These are phyloP conservation scores for Monosporascus sp. DNA, from an alignment of 2,329 filamentous ascomycete genomes.

Conservation along the genomic window DNA sequence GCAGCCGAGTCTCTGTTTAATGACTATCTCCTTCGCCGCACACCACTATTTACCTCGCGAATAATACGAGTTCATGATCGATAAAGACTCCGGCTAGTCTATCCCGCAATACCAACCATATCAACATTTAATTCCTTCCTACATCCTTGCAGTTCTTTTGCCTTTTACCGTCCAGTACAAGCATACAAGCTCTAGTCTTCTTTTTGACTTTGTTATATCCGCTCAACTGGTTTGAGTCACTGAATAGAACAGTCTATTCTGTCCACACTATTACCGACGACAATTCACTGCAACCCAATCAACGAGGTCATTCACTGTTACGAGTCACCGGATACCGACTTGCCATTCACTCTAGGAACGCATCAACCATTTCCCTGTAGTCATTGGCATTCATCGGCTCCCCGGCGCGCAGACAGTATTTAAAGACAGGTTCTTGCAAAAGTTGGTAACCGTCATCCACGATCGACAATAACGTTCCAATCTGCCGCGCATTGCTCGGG, in stretches of 20 bases:
- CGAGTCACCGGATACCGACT: background rate
- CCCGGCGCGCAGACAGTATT: background rate
- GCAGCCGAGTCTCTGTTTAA: background rate
- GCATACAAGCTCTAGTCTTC: background rate
- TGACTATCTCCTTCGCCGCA: background rate
- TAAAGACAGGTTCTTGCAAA: too few species aligned
- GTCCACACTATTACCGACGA: background rate
- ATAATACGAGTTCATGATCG: background rate
- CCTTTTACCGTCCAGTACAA: background rate
- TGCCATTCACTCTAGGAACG: background rate
- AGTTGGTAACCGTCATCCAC: background rate
- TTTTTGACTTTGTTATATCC: background rate
- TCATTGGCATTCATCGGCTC: background rate
- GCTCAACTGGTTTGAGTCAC: background rate
- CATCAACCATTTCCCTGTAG: background rate
- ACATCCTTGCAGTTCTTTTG: background rate
- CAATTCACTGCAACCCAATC: background rate
- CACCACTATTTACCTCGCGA: background rate
- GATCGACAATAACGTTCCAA: background rate
- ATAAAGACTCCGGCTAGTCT: slow-evolving; percentile 1
- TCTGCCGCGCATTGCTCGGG: background rate
- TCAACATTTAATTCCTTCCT: background rate
- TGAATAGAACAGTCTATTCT: background rate
- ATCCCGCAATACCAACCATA: background rate
- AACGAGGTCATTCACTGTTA: background rate